These are phyloP conservation scores for Sporothrix phasma DNA, from an alignment of 2,329 filamentous ascomycete species.

Conservation along the genomic window DNA sequence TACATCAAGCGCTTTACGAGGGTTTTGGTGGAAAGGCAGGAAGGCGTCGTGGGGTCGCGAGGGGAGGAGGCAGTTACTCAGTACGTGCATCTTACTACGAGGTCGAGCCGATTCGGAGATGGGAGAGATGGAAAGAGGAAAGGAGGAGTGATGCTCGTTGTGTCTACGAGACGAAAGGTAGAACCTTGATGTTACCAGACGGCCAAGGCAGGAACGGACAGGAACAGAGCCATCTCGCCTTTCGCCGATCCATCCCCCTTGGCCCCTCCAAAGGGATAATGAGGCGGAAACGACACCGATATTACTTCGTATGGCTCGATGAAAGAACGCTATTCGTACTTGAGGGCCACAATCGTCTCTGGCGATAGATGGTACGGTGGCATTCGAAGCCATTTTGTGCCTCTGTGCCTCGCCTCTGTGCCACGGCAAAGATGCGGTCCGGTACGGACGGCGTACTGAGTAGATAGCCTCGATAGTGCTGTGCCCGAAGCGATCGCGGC, in stretches of 20 bases:
- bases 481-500: not conserved
- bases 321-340: not conserved
- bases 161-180: not conserved
- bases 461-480: not conserved
- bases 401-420: not conserved
- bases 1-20: constrained; percentile 12
- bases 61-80: not conserved
- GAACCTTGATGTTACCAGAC: not conserved
- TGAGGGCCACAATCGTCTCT: not conserved
- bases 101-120: not conserved
- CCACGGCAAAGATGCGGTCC: not conserved
- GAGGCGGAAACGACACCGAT: not conserved
- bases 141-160: not conserved
- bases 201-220: not conserved
- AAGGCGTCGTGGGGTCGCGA: not conserved
- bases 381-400: not conserved
- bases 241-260: not conserved
- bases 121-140: not conserved
- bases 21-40: not conserved
- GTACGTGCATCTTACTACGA: constrained; percentile 5
- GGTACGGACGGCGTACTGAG: not conserved
- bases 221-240: not conserved
- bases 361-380: not conserved
- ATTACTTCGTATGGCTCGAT: not conserved
- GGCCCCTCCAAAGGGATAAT: not conserved